Base-by-base conservation (phyloP, 2,329 filamentous ascomycete genomes). In the Verticillium nonalfalfae region DNA sequence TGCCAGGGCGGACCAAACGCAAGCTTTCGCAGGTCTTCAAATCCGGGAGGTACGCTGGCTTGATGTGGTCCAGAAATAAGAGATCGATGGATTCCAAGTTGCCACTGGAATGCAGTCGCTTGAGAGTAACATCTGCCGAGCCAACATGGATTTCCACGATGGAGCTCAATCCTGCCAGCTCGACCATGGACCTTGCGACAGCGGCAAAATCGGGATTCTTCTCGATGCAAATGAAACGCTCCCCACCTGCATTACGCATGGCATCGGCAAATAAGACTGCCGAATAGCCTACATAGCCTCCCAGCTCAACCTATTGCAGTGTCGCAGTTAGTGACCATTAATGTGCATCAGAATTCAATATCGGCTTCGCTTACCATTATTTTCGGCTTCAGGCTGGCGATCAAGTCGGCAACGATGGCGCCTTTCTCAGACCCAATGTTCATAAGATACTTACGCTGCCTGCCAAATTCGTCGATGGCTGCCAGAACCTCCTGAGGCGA, bases 201-300 rank as follows among this genome's bases (percentile, higher is more conserved):
- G 86, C 86, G 0, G 85, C 90, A 68, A 91, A 94, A 65, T 89
- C 87, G 1, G 90, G 86, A 67, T 89, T 90, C 68, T 85, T 79
- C 71, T 95, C 91, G 5, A 95, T 77, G 67, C 86, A 90, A 71
- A 83, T 87, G 75, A 92, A 93, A 31, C 78, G 77, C 66, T 81
- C 79, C 3, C 89, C 89, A 11, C 88, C 89, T 3, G 81, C 82
- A 58, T 81, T 79, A 62, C 83, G 83, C 15, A 91, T 76, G 0
- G 88, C 87, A 39, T 85, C 80, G 55, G 85, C 89, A 69, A 93
- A 94, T 1, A 92, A 79, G 62, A 95, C 86, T 62, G 88, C 87
- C 0, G 90, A 94, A 77, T 95, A 95, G 52, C 91, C 91, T 21
- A 93, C 82, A 73, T 94, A 95, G 57, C 90, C 89, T 56, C 91